These are phyloP conservation scores for Microsporum canis DNA, from an alignment of 2,329 filamentous ascomycete species.

Conservation along the genomic window DNA sequence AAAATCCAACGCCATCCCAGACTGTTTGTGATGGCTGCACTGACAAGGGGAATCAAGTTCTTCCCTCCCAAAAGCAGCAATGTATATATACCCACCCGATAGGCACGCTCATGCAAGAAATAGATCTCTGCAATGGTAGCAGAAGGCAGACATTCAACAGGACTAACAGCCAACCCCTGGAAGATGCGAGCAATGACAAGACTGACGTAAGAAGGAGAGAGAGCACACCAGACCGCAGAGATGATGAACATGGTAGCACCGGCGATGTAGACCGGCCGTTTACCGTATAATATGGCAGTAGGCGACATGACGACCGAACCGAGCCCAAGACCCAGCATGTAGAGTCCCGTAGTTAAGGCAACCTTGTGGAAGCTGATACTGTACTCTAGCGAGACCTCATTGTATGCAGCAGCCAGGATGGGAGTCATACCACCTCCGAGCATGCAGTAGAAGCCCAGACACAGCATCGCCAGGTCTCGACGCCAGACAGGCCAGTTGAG, in stretches of 20 bases:
- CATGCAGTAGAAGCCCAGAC: constrained; percentile 85
- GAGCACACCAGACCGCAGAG: constrained; percentile 71
- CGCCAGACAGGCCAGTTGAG: constrained; percentile 82
- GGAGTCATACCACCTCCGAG: constrained; percentile 88
- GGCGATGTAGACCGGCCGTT: constrained; percentile 76
- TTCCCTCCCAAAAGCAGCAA: constrained; percentile 79
- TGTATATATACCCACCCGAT: constrained; percentile 86
- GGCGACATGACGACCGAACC: constrained; percentile 77
- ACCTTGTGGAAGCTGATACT: constrained; percentile 59
- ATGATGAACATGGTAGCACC: constrained; percentile 66
- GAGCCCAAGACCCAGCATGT: constrained; percentile 85
- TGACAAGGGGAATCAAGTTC: constrained; percentile 78
- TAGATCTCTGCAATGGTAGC: constrained; percentile 95
- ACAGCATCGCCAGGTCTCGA: constrained; percentile 66
- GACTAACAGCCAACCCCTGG: constrained; percentile 77
- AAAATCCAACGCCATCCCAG: constrained; percentile 86
- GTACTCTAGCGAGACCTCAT: constrained; percentile 59
- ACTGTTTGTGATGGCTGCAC: constrained; percentile 68
- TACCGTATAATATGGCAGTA: constrained; percentile 82
- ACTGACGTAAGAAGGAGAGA: constrained; percentile 69
- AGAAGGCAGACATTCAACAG: constrained; percentile 83
- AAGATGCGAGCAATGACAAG: constrained; percentile 73
- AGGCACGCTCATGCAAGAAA: constrained; percentile 87
- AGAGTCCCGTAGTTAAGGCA: constrained; percentile 78
- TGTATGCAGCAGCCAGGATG: constrained; percentile 79